phyloP scores from a whole-genome alignment of 306 rosid species.

The Gleditsia sinensis region DNA sequence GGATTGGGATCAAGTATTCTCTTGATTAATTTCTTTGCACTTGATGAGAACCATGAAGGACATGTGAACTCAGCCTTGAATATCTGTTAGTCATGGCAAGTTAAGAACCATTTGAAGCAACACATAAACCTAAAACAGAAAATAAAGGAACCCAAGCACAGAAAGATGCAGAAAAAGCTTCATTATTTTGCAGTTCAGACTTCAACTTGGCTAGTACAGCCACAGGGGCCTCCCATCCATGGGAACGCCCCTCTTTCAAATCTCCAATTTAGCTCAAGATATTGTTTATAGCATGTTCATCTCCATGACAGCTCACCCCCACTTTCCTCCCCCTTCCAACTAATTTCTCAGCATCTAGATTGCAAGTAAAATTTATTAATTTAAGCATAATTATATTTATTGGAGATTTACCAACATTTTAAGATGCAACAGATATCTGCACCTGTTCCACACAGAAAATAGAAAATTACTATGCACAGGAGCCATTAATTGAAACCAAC shows the following conservation, averaged over 20 bases:
- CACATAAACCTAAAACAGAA: background rate
- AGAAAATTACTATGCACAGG: background rate
- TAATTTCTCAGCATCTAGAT: background rate
- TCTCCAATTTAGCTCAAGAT: background rate
- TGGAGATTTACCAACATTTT: background rate
- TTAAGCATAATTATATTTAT: background rate
- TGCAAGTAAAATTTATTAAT: background rate
- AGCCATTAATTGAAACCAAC: background rate
- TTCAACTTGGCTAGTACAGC: background rate
- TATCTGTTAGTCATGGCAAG: constrained; percentile 44
- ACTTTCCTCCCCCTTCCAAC: background rate
- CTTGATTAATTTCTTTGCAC: constrained; percentile 65
- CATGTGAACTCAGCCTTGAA: constrained; percentile 61
- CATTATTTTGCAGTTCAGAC: background rate
- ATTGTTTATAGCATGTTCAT: background rate
- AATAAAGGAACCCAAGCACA: background rate
- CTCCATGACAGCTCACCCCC: constrained; percentile 23
- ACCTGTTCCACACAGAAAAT: background rate
- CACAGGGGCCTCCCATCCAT: background rate
- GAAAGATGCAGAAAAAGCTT: background rate
- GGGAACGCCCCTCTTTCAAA: background rate
- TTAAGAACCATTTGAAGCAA: background rate
- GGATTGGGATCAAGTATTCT: constrained; percentile 85
- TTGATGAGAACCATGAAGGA: constrained; percentile 79
- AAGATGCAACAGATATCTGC: constrained; percentile 32